phyloP scores from a whole-genome alignment of 441 rosid species.

The Capsella rubella region DNA sequence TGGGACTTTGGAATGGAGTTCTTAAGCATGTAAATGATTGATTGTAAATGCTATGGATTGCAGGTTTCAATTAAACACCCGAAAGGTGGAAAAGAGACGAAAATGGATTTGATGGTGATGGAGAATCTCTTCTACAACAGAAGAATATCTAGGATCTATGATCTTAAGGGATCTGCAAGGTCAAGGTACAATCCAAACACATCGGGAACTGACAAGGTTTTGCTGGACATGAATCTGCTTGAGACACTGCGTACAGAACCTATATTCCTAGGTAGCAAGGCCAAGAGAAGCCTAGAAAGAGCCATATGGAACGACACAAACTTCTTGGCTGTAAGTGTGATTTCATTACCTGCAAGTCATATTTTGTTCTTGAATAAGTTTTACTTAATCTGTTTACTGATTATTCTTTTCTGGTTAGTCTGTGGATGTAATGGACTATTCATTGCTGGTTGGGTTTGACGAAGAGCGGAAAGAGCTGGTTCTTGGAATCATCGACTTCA shows the following conservation, averaged over 20 bases:
- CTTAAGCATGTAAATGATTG: conserved; percentile 27
- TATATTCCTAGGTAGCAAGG: conserved; percentile 90
- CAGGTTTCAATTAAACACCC: conserved; percentile 80
- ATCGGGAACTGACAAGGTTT: conserved; percentile 71
- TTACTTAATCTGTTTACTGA: neutral
- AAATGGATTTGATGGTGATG: conserved; percentile 96
- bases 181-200: conserved; percentile 87
- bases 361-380: neutral
- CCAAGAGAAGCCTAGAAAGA: conserved; percentile 88
- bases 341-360: neutral
- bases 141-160: conserved; percentile 73
- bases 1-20: neutral
- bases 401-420: conserved; percentile 48
- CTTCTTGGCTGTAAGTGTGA: conserved; percentile 80
- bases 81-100: conserved; percentile 86
- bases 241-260: conserved; percentile 86
- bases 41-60: conserved; percentile 28
- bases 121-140: conserved; percentile 91
- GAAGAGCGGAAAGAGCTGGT: conserved; percentile 84
- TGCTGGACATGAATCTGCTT: conserved; percentile 82
- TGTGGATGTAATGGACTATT: conserved; percentile 93
- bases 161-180: conserved; percentile 88
- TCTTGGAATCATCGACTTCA: conserved; percentile 92
- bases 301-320: conserved; percentile 94
- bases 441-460: conserved; percentile 92